These are phyloP conservation scores for Ceratobasidium papillatum DNA, from an alignment of 1,284 basidiomycete species.

Conservation along the genomic window DNA sequence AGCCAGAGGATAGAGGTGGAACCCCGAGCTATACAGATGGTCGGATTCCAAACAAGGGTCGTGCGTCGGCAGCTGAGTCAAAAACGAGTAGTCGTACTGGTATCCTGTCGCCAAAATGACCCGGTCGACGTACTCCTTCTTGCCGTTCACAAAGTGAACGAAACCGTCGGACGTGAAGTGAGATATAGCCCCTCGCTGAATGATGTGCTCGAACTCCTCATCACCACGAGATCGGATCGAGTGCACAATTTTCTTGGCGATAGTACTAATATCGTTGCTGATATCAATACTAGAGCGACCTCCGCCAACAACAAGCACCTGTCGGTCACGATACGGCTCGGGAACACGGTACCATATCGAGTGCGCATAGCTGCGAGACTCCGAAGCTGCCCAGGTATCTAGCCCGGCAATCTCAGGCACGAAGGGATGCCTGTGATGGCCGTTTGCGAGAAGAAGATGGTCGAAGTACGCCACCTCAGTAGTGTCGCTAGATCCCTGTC, in stretches of 20 bases:
- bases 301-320: slow-evolving; percentile 71
- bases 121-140: slow-evolving; percentile 57
- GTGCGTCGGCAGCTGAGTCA: slow-evolving; percentile 3
- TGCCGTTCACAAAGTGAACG: slow-evolving; percentile 10
- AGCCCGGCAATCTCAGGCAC: slow-evolving; percentile 69
- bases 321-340: slow-evolving; percentile 53
- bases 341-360: slow-evolving; percentile 73
- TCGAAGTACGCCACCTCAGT: slow-evolving; percentile 58
- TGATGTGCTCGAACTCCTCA: slow-evolving; percentile 7
- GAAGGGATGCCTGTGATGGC: slow-evolving; percentile 71
- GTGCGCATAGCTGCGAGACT: slow-evolving; percentile 60
- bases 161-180: slow-evolving; percentile 25
- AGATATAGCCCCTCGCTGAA: slow-evolving; percentile 20
- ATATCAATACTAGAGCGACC: slow-evolving; percentile 77
- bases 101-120: slow-evolving; percentile 81
- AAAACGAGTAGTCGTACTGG: slow-evolving; percentile 57
- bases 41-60: slow-evolving; percentile 54
- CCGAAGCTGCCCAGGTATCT: slow-evolving; percentile 57
- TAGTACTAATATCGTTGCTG: slow-evolving; percentile 56
- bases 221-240: slow-evolving; percentile 54
- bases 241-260: slow-evolving; percentile 62
- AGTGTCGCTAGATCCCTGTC: not conserved
- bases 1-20: slow-evolving; percentile 69
- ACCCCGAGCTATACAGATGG: slow-evolving; percentile 69
- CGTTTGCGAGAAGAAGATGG: slow-evolving; percentile 73